phyloP scores from a whole-genome alignment of 495 filamentous ascomycete species.

The Penicillium ochrochloron region DNA sequence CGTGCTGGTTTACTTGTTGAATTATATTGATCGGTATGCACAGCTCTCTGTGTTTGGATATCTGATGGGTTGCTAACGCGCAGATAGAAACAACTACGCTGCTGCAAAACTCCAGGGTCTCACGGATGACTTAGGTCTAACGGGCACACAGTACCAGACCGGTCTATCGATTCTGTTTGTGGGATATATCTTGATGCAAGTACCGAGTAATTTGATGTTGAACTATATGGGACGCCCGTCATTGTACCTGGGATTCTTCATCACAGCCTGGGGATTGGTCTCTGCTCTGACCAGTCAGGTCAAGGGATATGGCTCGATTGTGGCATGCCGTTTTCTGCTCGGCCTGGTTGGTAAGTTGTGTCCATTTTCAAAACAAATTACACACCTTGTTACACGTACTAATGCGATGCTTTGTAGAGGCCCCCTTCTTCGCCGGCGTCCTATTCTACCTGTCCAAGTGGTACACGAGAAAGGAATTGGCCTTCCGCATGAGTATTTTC shows the following conservation, averaged over 20 bases:
- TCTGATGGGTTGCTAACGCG: conserved; percentile 15
- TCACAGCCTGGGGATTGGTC: conserved; percentile 57
- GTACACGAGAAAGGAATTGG: conserved; percentile 63
- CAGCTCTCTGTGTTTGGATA: not conserved
- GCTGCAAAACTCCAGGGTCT: conserved; percentile 61
- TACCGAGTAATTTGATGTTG: conserved; percentile 64
- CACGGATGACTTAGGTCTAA: conserved; percentile 47
- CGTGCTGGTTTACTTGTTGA: conserved; percentile 61
- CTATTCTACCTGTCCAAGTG: conserved; percentile 63
- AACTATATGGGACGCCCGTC: conserved; percentile 60
- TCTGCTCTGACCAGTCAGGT: conserved; percentile 57
- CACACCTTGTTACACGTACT: not conserved
- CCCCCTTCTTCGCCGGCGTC: conserved; percentile 54
- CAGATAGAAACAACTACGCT: conserved; percentile 56
- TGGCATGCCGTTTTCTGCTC: conserved; percentile 59
- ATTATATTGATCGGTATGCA: conserved; percentile 57
- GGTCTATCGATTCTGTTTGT: conserved; percentile 58
- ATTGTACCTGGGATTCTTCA: conserved; percentile 54
- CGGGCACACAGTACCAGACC: conserved; percentile 49
- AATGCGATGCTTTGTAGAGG: conserved; percentile 38
- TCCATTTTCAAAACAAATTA: not conserved
- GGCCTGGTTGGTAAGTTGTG: conserved; percentile 45
- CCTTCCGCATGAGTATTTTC: conserved; percentile 65
- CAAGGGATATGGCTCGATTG: conserved; percentile 55
- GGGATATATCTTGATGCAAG: conserved; percentile 58